Evolutionary conservation across 352 stramenopile species (phyloP).

Genomic region (Blastocystis sp.): DNA sequence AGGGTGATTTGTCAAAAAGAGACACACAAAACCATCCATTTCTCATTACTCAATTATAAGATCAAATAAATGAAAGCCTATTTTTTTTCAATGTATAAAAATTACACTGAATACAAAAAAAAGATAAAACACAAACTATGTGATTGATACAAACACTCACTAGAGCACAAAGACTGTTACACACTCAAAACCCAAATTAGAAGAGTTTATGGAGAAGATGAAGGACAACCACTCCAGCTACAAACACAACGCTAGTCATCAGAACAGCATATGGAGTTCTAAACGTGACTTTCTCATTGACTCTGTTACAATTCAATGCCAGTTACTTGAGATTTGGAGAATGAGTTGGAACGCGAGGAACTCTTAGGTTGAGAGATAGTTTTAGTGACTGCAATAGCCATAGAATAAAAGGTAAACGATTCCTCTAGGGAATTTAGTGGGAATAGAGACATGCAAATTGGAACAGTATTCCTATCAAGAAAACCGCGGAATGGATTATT

Average conservation of each 20-base stretch:
- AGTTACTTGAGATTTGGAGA: slow-evolving; percentile 11
- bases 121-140: too few relatives aligned
- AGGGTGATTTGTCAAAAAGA: too few relatives aligned
- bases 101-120: too few relatives aligned
- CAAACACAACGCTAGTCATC: slow-evolving; percentile 64
- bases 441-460: not conserved
- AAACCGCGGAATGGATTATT: not conserved
- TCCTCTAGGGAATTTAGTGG: not conserved
- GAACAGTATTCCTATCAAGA: not conserved
- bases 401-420: not conserved
- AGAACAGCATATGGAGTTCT: slow-evolving; percentile 58
- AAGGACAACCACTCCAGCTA: slow-evolving; percentile 55
- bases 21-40: too few relatives aligned
- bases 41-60: too few relatives aligned
- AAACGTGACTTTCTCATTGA: not conserved
- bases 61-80: too few relatives aligned
- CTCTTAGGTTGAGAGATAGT: slow-evolving; percentile 19
- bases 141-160: not conserved
- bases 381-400: slow-evolving; percentile 2
- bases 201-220: slow-evolving; percentile 64
- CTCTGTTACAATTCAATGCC: slow-evolving; percentile 47
- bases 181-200: slow-evolving; percentile 11
- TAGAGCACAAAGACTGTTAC: not conserved
- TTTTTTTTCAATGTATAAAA: too few relatives aligned
- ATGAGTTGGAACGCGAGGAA: not conserved